phyloP scores from a whole-genome alignment of 1,139 yeast species.

The Meyerozyma athensensis region DNA sequence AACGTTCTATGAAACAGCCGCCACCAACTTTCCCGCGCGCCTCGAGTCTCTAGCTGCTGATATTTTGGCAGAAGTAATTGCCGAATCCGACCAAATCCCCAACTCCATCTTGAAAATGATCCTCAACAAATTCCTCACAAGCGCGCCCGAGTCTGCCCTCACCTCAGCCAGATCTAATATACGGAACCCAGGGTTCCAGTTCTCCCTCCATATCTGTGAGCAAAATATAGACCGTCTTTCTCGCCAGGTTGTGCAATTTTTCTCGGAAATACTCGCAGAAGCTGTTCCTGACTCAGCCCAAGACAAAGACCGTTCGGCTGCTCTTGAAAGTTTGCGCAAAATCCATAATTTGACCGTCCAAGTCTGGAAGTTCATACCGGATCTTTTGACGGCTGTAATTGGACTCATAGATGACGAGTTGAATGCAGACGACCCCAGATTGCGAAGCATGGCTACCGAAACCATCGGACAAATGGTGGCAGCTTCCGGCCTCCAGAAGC shows the following conservation, averaged over 20 bases:
- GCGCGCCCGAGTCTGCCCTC: constrained; percentile 9
- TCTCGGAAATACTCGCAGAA: constrained; percentile 58
- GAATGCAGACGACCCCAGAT: constrained; percentile 60
- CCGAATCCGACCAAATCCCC: constrained; percentile 72
- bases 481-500: constrained; percentile 24
- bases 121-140: constrained; percentile 44
- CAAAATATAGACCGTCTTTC: constrained; percentile 72
- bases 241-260: constrained; percentile 72
- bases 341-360: constrained; percentile 62
- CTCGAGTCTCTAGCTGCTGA: constrained; percentile 62
- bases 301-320: constrained; percentile 12
- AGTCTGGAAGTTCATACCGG: constrained; percentile 78
- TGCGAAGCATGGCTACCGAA: constrained; percentile 66
- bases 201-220: constrained; percentile 67
- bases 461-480: constrained; percentile 66
- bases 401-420: constrained; percentile 81
- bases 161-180: constrained; percentile 27
- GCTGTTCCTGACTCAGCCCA: constrained; percentile 19
- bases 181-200: constrained; percentile 56
- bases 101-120: constrained; percentile 57
- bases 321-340: constrained; percentile 46
- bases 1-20: constrained; percentile 53
- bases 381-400: constrained; percentile 65
- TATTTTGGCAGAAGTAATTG: constrained; percentile 68
- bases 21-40: constrained; percentile 35